phyloP scores from a whole-genome alignment of 2,329 filamentous ascomycete genomes.

The Orbilia ellipsospora region DNA sequence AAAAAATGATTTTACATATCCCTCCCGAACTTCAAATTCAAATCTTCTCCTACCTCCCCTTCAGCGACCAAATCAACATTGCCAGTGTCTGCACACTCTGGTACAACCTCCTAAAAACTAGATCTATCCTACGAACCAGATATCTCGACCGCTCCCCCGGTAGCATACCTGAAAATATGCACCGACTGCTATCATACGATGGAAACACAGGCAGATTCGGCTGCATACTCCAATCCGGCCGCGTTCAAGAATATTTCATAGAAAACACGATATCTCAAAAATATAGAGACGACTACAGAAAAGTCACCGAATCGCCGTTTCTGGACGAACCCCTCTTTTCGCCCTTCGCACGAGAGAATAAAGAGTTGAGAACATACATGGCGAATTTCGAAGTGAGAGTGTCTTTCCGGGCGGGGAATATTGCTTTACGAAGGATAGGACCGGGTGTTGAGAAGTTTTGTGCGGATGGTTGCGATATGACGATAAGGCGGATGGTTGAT shows the following conservation, averaged over 20 bases:
- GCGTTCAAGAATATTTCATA: background rate
- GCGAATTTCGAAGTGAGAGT: background rate
- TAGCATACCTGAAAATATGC: background rate
- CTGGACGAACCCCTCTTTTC: conserved; percentile 14
- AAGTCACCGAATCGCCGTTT: conserved; percentile 11
- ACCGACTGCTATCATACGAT: background rate
- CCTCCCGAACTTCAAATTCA: conserved; percentile 28
- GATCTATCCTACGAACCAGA: conserved; percentile 2
- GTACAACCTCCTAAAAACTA: conserved; percentile 3
- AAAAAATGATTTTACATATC: background rate
- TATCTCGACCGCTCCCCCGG: background rate
- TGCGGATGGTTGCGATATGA: background rate
- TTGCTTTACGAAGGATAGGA: background rate
- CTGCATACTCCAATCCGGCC: background rate
- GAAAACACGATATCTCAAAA: no score
- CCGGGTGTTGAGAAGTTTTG: background rate
- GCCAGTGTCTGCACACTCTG: conserved; percentile 10
- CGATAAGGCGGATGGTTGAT: background rate
- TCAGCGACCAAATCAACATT: conserved; percentile 7
- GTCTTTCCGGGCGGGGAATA: background rate
- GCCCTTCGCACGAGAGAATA: conserved; percentile 1
- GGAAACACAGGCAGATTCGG: background rate
- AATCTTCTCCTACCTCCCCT: conserved; percentile 21
- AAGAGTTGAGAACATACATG: background rate
- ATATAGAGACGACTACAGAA: background rate